Conservation (phyloP, 345 rosid species). For the Punica granatum region DNA sequence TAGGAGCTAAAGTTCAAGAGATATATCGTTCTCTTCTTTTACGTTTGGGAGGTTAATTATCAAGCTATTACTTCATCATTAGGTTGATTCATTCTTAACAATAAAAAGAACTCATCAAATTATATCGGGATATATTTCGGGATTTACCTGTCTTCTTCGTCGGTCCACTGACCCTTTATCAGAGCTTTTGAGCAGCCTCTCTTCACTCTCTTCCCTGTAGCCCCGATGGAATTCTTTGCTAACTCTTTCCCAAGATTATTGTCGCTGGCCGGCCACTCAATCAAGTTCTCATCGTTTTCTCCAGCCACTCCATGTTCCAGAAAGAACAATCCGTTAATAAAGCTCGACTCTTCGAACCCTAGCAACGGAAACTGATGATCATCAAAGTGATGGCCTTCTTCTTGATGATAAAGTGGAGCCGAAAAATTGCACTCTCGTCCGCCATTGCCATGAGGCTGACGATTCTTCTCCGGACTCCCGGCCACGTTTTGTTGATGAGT, state of each 20-base stretch:
- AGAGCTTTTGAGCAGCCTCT: constrained; percentile 36
- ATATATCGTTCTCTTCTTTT: too few relatives aligned
- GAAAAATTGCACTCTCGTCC: neutral
- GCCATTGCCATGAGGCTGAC: neutral
- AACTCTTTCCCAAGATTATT: constrained; percentile 14
- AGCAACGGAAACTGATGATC: too few relatives aligned
- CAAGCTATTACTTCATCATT: too few relatives aligned
- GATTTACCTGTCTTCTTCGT: constrained; percentile 77
- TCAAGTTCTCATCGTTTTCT: constrained; percentile 13
- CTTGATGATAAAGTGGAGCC: neutral
- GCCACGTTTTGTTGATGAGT: constrained; percentile 14
- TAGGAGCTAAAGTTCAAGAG: too few relatives aligned
- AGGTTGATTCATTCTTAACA: neutral
- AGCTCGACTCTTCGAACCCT: too few relatives aligned
- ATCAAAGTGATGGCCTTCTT: neutral
- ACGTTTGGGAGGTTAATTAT: too few relatives aligned
- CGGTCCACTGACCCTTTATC: constrained; percentile 98
- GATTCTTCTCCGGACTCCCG: constrained; percentile 8
- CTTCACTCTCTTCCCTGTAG: constrained; percentile 30
- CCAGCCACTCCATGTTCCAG: constrained; percentile 21
- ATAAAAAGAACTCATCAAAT: too few relatives aligned
- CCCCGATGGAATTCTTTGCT: constrained; percentile 17
- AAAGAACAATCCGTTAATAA: constrained; percentile 20
- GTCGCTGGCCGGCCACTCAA: constrained; percentile 5
- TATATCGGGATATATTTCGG: too few relatives aligned